phyloP scores from a whole-genome alignment of 352 stramenopile genomes.

The Globisporangium orthogonon region DNA sequence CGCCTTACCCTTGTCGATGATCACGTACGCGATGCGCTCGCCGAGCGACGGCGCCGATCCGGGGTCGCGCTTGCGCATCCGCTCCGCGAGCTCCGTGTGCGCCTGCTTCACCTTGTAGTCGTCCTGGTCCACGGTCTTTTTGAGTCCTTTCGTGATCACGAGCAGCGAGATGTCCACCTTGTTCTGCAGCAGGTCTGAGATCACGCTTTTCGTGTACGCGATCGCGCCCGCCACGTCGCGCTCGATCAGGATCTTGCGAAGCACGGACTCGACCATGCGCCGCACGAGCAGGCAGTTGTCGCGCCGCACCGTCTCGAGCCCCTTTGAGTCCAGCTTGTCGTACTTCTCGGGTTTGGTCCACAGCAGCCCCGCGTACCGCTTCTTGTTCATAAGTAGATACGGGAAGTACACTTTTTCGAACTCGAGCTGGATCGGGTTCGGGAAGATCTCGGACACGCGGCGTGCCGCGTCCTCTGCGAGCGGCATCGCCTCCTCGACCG shows the following conservation, averaged over 20 bases:
- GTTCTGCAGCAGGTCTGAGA: slow-evolving; percentile 98
- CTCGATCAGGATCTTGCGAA: slow-evolving; percentile 99
- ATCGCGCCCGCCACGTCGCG: slow-evolving; percentile 94
- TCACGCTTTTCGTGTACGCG: slow-evolving; percentile 96
- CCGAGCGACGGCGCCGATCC: slow-evolving; percentile 96
- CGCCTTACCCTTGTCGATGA: slow-evolving; percentile 96
- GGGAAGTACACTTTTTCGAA: slow-evolving; percentile 99
- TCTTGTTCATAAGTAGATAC: slow-evolving; percentile 99
- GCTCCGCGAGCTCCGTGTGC: slow-evolving; percentile 97
- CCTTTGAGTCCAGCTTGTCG: slow-evolving; percentile 98
- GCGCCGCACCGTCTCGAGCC: slow-evolving; percentile 97
- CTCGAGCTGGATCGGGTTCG: slow-evolving; percentile 96
- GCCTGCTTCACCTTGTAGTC: slow-evolving; percentile 99
- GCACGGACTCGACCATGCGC: slow-evolving; percentile 95
- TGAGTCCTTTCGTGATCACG: slow-evolving; percentile 99
- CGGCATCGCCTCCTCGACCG: slow-evolving; percentile 96
- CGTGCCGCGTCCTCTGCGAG: slow-evolving; percentile 96
- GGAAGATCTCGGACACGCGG: slow-evolving; percentile 95
- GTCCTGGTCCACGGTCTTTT: slow-evolving; percentile 96
- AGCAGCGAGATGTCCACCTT: slow-evolving; percentile 99
- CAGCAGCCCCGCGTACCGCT: slow-evolving; percentile 86
- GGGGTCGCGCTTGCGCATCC: slow-evolving; percentile 97
- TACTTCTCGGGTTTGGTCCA: slow-evolving; percentile 93
- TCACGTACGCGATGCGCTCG: slow-evolving; percentile 99
- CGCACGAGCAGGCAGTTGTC: slow-evolving; percentile 99